Evolutionary conservation across 2,329 filamentous ascomycete genomes (phyloP).

Genomic region (Thielaviopsis ethacetica): DNA sequence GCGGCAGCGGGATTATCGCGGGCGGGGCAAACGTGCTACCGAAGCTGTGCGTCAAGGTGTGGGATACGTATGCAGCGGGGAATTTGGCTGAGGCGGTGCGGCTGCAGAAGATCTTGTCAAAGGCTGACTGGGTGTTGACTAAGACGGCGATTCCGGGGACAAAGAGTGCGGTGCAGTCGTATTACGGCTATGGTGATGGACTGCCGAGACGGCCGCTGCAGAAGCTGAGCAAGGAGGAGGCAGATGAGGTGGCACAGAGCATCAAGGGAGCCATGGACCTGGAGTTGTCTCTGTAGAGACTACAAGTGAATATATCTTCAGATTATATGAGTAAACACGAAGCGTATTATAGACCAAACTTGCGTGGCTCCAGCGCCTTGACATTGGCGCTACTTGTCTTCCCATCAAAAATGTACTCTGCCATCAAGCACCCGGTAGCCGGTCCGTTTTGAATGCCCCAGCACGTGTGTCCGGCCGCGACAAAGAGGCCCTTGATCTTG

Average conservation of each 20-base stretch:
- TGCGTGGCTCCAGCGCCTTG: constrained; percentile 48
- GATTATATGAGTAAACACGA: background rate
- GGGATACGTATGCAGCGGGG: constrained; percentile 58
- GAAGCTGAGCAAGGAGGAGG: constrained; percentile 41
- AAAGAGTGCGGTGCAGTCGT: constrained; percentile 64
- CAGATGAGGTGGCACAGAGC: constrained; percentile 36
- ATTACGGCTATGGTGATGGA: constrained; percentile 61
- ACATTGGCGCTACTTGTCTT: constrained; percentile 51
- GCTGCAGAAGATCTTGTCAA: constrained; percentile 61
- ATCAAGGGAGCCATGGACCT: constrained; percentile 49
- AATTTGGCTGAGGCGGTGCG: constrained; percentile 59
- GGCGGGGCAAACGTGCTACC: constrained; percentile 76
- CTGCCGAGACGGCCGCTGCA: constrained; percentile 58
- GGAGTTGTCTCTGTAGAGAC: constrained; percentile 33
- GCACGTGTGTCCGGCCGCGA: constrained; percentile 86
- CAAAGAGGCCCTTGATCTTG: constrained; percentile 52
- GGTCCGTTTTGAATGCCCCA: constrained; percentile 98
- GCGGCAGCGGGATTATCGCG: constrained; percentile 71
- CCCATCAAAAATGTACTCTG: constrained; percentile 63
- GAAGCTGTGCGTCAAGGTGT: constrained; percentile 62
- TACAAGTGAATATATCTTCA: background rate
- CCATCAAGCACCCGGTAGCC: constrained; percentile 67
- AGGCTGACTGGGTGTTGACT: constrained; percentile 69
- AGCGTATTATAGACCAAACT: constrained; percentile 22
- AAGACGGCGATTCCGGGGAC: constrained; percentile 75